Evolutionary conservation across 331 rosid genomes (phyloP).

Genomic region (Spiraea crenata): DNA sequence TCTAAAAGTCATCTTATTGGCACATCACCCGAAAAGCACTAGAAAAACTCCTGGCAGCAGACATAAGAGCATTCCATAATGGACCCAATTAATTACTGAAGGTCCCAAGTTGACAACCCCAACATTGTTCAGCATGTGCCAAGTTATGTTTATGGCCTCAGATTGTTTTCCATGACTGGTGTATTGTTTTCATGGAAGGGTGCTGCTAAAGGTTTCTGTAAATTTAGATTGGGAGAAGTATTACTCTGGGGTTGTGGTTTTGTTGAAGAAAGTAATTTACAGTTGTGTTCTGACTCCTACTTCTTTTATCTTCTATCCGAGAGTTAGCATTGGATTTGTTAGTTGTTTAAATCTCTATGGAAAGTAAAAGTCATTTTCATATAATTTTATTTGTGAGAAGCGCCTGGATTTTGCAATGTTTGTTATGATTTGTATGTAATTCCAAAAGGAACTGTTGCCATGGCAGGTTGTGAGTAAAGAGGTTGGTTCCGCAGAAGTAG

Average conservation of each 20-base stretch:
- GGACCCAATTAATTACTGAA: not conserved
- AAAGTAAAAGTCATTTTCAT: not conserved
- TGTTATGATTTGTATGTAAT: not conserved
- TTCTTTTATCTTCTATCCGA: not conserved
- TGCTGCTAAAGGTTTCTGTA: not conserved
- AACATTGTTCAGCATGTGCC: not conserved
- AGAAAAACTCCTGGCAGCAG: not conserved
- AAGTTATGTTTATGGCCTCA: not conserved
- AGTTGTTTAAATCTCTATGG: not conserved
- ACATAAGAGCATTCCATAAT: not conserved
- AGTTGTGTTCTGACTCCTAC: not conserved
- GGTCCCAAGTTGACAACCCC: not conserved
- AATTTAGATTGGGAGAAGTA: not conserved
- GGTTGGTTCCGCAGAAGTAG: constrained; percentile 1
- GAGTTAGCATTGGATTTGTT: too few relatives aligned
- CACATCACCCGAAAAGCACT: not conserved
- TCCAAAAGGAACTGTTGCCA: constrained; percentile 1
- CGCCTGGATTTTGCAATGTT: not conserved
- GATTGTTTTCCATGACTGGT: not conserved
- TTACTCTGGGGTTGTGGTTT: not conserved
- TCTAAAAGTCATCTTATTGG: not conserved
- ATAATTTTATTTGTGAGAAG: not conserved
- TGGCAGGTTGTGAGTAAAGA: constrained; percentile 55
- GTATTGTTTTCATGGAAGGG: too few relatives aligned
- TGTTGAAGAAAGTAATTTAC: not conserved